Percentiles rank a stretch among this genome's conserved stretches.
Evolutionary conservation across 208 protist genomes (phyloP).

Genomic region (Trypanosoma conorhini): DNA sequence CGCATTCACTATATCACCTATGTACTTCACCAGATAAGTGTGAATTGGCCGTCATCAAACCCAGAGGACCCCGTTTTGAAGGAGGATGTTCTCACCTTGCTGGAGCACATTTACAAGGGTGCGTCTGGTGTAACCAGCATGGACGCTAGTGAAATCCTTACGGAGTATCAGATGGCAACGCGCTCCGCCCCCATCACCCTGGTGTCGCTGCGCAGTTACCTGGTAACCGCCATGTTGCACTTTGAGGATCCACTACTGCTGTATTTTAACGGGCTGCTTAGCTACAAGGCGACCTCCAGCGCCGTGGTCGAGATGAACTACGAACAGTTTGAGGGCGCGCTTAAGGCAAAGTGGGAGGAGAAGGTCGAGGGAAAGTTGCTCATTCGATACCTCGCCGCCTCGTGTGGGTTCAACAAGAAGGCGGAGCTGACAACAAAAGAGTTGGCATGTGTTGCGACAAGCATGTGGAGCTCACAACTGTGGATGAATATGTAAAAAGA

Average conservation of each 20-base stretch:
- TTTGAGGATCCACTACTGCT: conserved; percentile 79
- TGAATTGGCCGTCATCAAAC: conserved; percentile 83
- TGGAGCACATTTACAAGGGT: conserved; percentile 82
- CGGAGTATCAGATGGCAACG: conserved; percentile 80
- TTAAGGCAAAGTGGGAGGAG: conserved; percentile 63
- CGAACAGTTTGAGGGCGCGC: conserved; percentile 59
- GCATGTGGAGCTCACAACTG: conserved; percentile 75
- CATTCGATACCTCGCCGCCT: conserved; percentile 67
- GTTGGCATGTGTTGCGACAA: conserved; percentile 65
- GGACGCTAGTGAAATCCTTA: conserved; percentile 58
- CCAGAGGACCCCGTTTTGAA: conserved; percentile 50
- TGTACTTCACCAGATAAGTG: conserved; percentile 82
- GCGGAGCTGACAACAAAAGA: conserved; percentile 59
- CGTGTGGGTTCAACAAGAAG: conserved; percentile 71
- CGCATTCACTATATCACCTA: conserved; percentile 83
- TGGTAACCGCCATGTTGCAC: conserved; percentile 74
- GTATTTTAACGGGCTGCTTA: conserved; percentile 77
- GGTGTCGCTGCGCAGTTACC: conserved; percentile 65
- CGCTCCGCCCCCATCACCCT: conserved; percentile 76
- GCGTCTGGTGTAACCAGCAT: conserved; percentile 51
- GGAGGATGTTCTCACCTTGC: conserved; percentile 68
- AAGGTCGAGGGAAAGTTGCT: conserved; percentile 52
- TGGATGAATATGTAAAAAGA: conserved; percentile 41
- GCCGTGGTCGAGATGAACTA: conserved; percentile 58
- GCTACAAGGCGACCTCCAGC: conserved; percentile 40